These are phyloP conservation scores for Pythium apleroticum DNA, from an alignment of 352 stramenopile genomes.

Conservation along the genomic window DNA sequence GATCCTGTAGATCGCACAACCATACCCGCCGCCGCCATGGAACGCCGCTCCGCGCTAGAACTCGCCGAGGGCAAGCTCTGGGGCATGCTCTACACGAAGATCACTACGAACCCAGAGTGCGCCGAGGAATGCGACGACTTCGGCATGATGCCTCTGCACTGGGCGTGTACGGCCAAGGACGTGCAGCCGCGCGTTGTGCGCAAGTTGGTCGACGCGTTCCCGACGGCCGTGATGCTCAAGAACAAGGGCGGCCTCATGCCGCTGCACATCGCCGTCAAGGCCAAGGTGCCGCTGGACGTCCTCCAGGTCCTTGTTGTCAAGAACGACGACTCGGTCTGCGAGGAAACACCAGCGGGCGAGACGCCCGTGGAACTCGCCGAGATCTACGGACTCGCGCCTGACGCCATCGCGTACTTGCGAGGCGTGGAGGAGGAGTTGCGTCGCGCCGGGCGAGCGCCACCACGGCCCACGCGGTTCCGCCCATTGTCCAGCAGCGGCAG, in stretches of 20 bases:
- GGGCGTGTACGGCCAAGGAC: slow-evolving; percentile 74
- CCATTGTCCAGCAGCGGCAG: slow-evolving; percentile 24
- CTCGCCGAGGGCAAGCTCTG: slow-evolving; percentile 74
- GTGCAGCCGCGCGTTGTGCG: slow-evolving; percentile 66
- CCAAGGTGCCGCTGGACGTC: slow-evolving; percentile 65
- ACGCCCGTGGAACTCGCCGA: slow-evolving; percentile 65
- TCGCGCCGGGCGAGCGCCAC: slow-evolving; percentile 40
- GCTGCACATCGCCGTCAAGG: slow-evolving; percentile 84
- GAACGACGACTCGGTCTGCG: slow-evolving; percentile 50
- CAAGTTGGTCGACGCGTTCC: slow-evolving; percentile 63
- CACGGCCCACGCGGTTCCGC: slow-evolving; percentile 54
- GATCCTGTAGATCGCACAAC: not conserved
- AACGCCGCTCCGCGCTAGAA: slow-evolving; percentile 51
- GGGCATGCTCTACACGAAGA: slow-evolving; percentile 59
- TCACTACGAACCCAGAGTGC: slow-evolving; percentile 46
- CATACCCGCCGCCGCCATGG: too few relatives aligned
- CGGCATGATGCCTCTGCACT: slow-evolving; percentile 85
- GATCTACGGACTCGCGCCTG: slow-evolving; percentile 44
- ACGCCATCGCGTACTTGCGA: slow-evolving; percentile 51
- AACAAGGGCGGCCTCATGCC: slow-evolving; percentile 80
- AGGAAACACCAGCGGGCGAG: slow-evolving; percentile 72
- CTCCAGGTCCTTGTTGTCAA: slow-evolving; percentile 51
- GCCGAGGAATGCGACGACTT: slow-evolving; percentile 84
- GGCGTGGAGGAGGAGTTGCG: slow-evolving; percentile 47
- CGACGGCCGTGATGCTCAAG: slow-evolving; percentile 48